Evolutionary conservation across 2,329 filamentous ascomycete species (phyloP).

Genomic region (Alternaria angustiovoidea): DNA sequence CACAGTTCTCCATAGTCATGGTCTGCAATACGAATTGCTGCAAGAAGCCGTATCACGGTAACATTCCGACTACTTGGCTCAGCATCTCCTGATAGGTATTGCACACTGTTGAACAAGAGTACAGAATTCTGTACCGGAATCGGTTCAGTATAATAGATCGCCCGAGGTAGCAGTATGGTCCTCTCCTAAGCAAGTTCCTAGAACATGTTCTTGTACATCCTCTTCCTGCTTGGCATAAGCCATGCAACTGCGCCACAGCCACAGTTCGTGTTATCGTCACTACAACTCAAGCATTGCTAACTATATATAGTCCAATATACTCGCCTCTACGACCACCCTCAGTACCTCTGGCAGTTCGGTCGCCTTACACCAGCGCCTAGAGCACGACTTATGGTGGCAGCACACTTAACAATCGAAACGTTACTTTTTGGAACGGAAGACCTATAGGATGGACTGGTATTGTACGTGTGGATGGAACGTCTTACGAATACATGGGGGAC

Average conservation of each 20-base stretch:
- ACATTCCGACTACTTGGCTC: not conserved
- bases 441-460: conserved; percentile 4
- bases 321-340: conserved; percentile 1
- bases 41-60: not conserved
- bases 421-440: conserved; percentile 1
- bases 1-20: not conserved
- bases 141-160: not conserved
- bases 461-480: not conserved
- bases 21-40: not conserved
- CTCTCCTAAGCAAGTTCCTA: not conserved
- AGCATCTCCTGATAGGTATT: not conserved
- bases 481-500: conserved; percentile 5
- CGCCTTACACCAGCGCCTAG: conserved; percentile 4
- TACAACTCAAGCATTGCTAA: not conserved
- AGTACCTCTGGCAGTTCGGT: not conserved
- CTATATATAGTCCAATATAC: not conserved
- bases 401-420: conserved; percentile 2
- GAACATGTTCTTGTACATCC: not conserved
- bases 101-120: not conserved
- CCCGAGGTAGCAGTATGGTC: not conserved
- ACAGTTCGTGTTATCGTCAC: not conserved
- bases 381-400: not conserved
- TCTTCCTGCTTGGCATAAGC: not conserved
- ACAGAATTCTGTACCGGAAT: not conserved
- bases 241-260: not conserved